Conservation (phyloP, 176 grass and related monocot species). For the Microstegium vimineum region DNA sequence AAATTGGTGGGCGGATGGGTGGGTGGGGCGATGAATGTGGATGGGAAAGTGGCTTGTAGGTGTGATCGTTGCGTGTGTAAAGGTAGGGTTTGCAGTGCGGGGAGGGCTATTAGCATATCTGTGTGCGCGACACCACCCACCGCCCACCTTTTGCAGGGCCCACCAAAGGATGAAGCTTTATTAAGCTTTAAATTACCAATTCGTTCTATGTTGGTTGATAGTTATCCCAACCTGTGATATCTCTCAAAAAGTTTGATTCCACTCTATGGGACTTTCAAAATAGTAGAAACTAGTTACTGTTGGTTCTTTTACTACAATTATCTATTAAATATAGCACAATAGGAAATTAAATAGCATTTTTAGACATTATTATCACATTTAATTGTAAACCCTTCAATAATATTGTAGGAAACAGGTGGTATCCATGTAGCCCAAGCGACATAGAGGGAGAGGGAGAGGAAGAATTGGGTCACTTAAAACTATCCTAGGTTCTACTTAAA, state of each 20-base stretch:
- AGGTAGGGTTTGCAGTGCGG: background rate
- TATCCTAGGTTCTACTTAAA: background rate
- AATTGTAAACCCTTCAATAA: background rate
- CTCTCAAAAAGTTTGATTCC: background rate
- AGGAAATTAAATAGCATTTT: no score
- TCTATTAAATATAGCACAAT: background rate
- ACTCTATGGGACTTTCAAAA: background rate
- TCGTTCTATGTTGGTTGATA: background rate
- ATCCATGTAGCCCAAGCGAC: background rate
- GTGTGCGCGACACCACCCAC: background rate
- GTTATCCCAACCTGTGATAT: background rate
- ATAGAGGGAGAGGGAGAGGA: background rate
- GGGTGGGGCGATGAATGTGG: background rate
- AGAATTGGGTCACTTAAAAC: background rate
- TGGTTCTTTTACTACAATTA: background rate
- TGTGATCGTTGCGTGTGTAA: background rate
- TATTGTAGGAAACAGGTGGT: background rate
- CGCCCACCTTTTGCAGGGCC: background rate
- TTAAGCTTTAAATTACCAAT: background rate
- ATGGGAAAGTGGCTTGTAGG: background rate
- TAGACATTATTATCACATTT: background rate
- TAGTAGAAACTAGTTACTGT: background rate
- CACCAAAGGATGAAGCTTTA: background rate
- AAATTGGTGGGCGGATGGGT: background rate
- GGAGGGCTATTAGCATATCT: background rate